Conservation (phyloP, 495 filamentous ascomycete species). For the Chaetomidium leptoderma region DNA sequence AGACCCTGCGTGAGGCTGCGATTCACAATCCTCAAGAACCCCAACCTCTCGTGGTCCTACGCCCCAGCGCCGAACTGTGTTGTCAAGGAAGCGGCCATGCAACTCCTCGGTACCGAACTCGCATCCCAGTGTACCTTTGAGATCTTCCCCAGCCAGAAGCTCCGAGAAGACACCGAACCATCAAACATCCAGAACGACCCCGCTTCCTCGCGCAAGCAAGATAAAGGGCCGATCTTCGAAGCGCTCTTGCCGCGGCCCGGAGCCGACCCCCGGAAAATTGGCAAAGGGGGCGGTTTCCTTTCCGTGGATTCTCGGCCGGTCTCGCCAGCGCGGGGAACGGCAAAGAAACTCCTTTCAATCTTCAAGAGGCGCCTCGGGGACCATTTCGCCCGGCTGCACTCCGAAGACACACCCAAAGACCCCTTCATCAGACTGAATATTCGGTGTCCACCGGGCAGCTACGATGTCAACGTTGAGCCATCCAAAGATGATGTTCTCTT, state of each 20-base stretch:
- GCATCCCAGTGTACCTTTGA: constrained; percentile 45
- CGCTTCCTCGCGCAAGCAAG: not conserved
- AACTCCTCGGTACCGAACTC: constrained; percentile 64
- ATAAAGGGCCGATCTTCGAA: constrained; percentile 36
- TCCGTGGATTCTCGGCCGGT: constrained; percentile 78
- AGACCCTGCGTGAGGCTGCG: constrained; percentile 59
- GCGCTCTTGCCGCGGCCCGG: constrained; percentile 56
- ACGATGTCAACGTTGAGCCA: constrained; percentile 88
- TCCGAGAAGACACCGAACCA: not conserved
- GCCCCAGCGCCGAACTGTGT: constrained; percentile 53
- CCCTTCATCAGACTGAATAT: constrained; percentile 76
- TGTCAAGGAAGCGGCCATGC: constrained; percentile 62
- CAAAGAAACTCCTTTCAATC: constrained; percentile 58
- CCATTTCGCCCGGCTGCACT: constrained; percentile 13
- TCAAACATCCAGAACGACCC: not conserved
- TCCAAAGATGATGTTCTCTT: constrained; percentile 88
- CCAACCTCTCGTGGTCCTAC: constrained; percentile 67
- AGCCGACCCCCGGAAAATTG: constrained; percentile 52
- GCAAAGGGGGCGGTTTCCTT: constrained; percentile 60
- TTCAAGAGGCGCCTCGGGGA: constrained; percentile 21
- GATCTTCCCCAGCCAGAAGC: constrained; percentile 11
- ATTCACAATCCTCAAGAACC: constrained; percentile 62
- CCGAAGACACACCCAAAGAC: constrained; percentile 33
- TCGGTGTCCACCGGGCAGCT: constrained; percentile 61
- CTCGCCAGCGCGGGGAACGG: constrained; percentile 55